phyloP scores from a whole-genome alignment of 352 stramenopile species.

The Saprolegnia diclina region DNA sequence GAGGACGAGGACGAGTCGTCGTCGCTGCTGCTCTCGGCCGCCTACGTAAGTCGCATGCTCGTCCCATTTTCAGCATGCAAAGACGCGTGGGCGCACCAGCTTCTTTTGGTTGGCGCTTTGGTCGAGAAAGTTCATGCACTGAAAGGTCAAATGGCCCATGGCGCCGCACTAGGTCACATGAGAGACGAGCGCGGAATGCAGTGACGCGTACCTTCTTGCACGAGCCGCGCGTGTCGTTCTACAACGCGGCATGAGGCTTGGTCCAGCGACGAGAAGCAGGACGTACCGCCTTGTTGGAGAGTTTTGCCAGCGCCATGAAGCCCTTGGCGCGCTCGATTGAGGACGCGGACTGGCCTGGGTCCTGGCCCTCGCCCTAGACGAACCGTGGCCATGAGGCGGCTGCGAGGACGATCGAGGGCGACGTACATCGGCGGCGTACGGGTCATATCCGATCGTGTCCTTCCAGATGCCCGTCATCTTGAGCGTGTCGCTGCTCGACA shows the following conservation, averaged over 20 bases:
- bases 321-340: constrained; percentile 86
- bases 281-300: constrained; percentile 90
- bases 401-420: background rate
- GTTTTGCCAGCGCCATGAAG: constrained; percentile 91
- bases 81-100: constrained; percentile 7
- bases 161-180: constrained; percentile 62
- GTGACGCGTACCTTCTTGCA: constrained; percentile 67
- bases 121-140: constrained; percentile 71
- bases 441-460: constrained; percentile 96
- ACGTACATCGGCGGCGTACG: constrained; percentile 70
- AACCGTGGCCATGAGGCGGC: too few relatives aligned
- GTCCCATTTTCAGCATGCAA: constrained; percentile 15
- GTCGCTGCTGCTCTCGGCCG: background rate
- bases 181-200: background rate
- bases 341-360: constrained; percentile 55
- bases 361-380: constrained; percentile 38
- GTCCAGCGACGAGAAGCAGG: background rate
- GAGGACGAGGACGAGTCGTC: background rate
- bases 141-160: constrained; percentile 88
- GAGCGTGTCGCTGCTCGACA: constrained; percentile 89
- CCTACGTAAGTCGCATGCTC: background rate
- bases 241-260: constrained; percentile 18
- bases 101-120: constrained; percentile 14
- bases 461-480: constrained; percentile 96
- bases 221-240: constrained; percentile 70